These are phyloP conservation scores for Aspergillus cavernicola DNA, from an alignment of 495 filamentous ascomycete species.

Conservation along the genomic window DNA sequence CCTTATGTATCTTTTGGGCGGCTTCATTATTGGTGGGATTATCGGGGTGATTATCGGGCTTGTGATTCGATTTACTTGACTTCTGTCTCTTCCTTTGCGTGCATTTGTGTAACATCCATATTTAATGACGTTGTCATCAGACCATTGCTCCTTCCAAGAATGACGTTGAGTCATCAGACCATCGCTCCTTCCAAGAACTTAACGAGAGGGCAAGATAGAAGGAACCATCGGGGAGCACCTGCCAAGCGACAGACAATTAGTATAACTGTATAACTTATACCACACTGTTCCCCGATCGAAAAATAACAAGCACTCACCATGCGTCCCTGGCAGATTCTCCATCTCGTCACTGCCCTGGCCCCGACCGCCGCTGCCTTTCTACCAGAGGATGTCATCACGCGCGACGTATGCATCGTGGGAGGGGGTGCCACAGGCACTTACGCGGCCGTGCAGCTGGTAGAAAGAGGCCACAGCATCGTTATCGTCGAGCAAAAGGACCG, in stretches of 20 bases:
- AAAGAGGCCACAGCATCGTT: conserved; percentile 33
- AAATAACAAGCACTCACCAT: too few species aligned
- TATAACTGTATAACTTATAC: too few species aligned
- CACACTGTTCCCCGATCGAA: too few species aligned
- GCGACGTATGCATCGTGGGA: conserved; percentile 43
- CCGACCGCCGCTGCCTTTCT: not conserved
- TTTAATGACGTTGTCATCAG: too few species aligned
- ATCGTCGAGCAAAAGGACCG: conserved; percentile 36
- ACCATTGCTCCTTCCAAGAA: too few species aligned
- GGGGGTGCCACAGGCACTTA: conserved; percentile 47
- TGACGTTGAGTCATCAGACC: too few species aligned
- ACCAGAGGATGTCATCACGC: not conserved
- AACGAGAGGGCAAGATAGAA: too few species aligned
- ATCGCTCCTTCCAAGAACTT: too few species aligned
- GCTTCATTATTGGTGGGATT: conserved; percentile 1
- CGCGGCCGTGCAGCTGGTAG: conserved; percentile 42
- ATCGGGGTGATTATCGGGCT: not conserved
- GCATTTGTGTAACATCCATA: not conserved
- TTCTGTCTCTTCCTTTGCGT: not conserved
- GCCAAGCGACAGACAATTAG: too few species aligned
- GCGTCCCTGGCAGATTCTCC: not conserved
- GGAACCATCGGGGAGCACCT: too few species aligned
- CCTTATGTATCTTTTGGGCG: not conserved
- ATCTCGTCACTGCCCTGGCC: not conserved
- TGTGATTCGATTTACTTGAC: not conserved